Evolutionary conservation across 441 rosid species (phyloP).

Genomic region (Erysimum cheiri): DNA sequence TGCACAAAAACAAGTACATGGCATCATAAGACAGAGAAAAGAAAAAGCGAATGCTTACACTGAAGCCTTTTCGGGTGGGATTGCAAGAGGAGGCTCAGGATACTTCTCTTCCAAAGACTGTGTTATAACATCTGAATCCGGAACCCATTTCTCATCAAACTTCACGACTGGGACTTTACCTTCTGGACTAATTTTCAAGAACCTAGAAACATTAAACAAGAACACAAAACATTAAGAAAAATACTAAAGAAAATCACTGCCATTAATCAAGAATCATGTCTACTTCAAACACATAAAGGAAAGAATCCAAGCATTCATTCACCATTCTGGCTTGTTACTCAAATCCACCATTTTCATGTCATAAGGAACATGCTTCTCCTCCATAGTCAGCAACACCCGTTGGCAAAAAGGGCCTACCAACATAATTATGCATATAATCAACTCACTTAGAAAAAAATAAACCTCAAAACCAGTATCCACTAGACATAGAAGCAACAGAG

Average conservation of each 20-base stretch:
- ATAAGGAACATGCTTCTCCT: slow-evolving; percentile 88
- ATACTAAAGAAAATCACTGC: background rate
- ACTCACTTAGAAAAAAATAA: background rate
- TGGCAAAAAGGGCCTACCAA: slow-evolving; percentile 86
- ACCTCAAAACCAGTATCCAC: background rate
- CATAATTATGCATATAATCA: slow-evolving; percentile 26
- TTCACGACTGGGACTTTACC: slow-evolving; percentile 91
- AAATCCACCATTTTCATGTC: slow-evolving; percentile 88
- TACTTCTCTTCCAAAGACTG: slow-evolving; percentile 81
- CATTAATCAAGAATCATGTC: slow-evolving; percentile 18
- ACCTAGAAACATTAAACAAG: slow-evolving; percentile 55
- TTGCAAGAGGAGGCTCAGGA: slow-evolving; percentile 78
- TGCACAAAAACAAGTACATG: background rate
- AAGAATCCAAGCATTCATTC: slow-evolving; percentile 25
- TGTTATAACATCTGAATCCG: slow-evolving; percentile 92
- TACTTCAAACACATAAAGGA: background rate
- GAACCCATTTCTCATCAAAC: slow-evolving; percentile 88
- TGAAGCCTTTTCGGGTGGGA: slow-evolving; percentile 85
- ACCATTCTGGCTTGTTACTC: slow-evolving; percentile 93
- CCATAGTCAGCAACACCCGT: slow-evolving; percentile 83
- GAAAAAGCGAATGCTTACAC: slow-evolving; percentile 52
- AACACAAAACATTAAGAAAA: background rate
- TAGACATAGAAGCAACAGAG: background rate
- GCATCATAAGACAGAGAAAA: background rate
- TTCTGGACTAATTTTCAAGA: slow-evolving; percentile 80